These are phyloP conservation scores for Colletotrichum sp. DNA, from an alignment of 2,329 filamentous ascomycete species.

Conservation along the genomic window DNA sequence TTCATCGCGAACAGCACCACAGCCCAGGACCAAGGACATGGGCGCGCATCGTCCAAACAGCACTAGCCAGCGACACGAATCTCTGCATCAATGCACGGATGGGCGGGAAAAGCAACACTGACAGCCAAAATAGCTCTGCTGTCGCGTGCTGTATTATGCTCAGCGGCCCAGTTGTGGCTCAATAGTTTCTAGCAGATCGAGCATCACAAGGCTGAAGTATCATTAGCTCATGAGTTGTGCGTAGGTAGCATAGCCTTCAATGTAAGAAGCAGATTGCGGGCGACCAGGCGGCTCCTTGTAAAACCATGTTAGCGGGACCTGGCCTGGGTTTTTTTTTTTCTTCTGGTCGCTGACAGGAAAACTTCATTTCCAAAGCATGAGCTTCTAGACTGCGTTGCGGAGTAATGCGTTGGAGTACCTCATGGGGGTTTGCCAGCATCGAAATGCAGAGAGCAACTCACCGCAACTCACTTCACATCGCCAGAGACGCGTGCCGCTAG, in stretches of 20 bases:
- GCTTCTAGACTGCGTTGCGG: background rate
- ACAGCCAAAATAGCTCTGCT: background rate
- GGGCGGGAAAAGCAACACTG: background rate
- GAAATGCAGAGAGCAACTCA: background rate
- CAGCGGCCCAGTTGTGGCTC: background rate
- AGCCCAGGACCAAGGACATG: background rate
- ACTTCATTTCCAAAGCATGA: constrained; percentile 21
- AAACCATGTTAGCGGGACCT: constrained; percentile 9
- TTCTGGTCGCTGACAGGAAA: background rate
- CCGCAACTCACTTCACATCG: background rate
- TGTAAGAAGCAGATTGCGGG: background rate
- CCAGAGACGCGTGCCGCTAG: background rate
- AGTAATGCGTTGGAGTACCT: background rate
- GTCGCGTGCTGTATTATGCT: background rate
- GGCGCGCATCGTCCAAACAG: background rate
- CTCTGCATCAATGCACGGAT: background rate
- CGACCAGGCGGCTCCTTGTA: background rate
- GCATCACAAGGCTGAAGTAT: constrained; percentile 12
- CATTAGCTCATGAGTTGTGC: background rate
- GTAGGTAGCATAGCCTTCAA: background rate
- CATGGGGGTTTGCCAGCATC: background rate
- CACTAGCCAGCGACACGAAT: background rate
- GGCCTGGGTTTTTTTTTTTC: background rate
- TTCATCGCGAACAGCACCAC: background rate
- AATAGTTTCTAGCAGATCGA: background rate